Evolutionary conservation across 345 rosid genomes (phyloP).

Genomic region (Aurinia saxatilis): DNA sequence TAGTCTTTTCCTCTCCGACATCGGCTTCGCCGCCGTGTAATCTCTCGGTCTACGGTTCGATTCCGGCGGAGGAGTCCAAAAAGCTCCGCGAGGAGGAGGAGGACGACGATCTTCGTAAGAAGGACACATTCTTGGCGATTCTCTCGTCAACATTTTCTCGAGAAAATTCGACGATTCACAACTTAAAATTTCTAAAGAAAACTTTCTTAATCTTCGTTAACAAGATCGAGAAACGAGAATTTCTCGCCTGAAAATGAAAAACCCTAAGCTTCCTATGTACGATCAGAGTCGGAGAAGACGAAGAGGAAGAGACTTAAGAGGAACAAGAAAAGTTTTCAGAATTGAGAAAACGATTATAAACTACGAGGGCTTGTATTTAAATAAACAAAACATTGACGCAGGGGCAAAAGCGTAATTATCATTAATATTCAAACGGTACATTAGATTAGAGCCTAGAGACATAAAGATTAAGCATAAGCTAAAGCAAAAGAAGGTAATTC

Average conservation of each 20-base stretch:
- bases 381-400: background rate
- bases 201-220: background rate
- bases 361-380: background rate
- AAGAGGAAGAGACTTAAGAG: background rate
- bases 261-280: background rate
- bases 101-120: slow-evolving; percentile 22
- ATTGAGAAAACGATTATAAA: background rate
- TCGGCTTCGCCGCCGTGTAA: slow-evolving; percentile 25
- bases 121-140: slow-evolving; percentile 30
- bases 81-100: slow-evolving; percentile 25
- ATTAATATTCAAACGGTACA: background rate
- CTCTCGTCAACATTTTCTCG: background rate
- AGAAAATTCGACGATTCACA: background rate
- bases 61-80: slow-evolving; percentile 53
- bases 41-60: slow-evolving; percentile 24
- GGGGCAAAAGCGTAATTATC: background rate
- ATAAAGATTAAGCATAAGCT: too few relatives aligned
- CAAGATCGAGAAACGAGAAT: background rate
- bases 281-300: background rate
- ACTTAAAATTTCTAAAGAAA: background rate
- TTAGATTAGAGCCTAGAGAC: too few relatives aligned
- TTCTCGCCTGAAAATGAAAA: background rate
- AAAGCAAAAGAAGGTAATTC: background rate
- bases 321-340: too few relatives aligned
- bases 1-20: slow-evolving; percentile 47